phyloP scores from a whole-genome alignment of 371 early-diverging fungal species.

The Nematocida parisii region DNA sequence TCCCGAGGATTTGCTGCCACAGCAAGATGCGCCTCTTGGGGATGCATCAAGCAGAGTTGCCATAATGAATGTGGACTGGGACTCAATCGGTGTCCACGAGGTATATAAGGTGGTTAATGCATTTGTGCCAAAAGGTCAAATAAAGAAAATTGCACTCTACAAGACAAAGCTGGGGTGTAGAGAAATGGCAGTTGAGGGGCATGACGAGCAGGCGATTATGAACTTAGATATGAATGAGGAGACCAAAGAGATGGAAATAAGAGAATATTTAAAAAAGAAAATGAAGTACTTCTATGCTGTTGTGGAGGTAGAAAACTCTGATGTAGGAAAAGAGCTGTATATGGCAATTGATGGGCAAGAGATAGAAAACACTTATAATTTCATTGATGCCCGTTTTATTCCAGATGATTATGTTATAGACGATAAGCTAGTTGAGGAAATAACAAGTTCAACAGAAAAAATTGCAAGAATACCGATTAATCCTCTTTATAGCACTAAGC shows the following conservation, averaged over 20 bases:
- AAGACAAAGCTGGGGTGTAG: conserved; percentile 90
- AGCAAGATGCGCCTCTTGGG: conserved; percentile 74
- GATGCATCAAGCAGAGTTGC: conserved; percentile 81
- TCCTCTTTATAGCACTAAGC: conserved; percentile 84
- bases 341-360: conserved; percentile 83
- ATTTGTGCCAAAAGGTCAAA: conserved; percentile 77
- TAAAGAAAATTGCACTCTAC: conserved; percentile 78
- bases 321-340: conserved; percentile 79
- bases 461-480: conserved; percentile 75
- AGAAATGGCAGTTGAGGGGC: conserved; percentile 74
- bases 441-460: background rate
- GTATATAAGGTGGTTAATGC: conserved; percentile 78
- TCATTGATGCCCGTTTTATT: conserved; percentile 88
- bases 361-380: conserved; percentile 83
- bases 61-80: conserved; percentile 92
- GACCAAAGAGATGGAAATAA: conserved; percentile 77
- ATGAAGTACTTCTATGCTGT: conserved; percentile 87
- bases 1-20: conserved; percentile 25
- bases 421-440: conserved; percentile 70
- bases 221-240: conserved; percentile 77
- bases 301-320: conserved; percentile 79
- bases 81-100: conserved; percentile 79
- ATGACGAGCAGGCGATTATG: conserved; percentile 76
- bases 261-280: conserved; percentile 85
- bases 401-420: conserved; percentile 83